These are phyloP conservation scores for Mortierella sp. DNA, from an alignment of 371 early-diverging fungal species.

Conservation along the genomic window DNA sequence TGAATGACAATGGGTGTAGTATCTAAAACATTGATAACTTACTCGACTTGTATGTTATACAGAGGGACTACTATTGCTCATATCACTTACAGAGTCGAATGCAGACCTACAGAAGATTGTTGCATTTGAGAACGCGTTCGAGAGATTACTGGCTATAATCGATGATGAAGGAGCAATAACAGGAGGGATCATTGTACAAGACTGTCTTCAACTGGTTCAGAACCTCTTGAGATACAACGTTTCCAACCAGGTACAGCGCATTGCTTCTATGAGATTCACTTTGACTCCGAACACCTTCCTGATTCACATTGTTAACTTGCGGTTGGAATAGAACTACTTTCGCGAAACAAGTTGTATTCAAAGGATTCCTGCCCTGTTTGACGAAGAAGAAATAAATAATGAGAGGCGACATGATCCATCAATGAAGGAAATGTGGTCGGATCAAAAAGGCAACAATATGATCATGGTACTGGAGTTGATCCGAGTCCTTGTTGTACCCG, in stretches of 20 bases:
- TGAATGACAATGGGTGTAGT: too few species aligned
- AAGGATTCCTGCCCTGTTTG: slow-evolving; percentile 78
- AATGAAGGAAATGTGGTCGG: slow-evolving; percentile 67
- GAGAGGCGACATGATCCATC: slow-evolving; percentile 60
- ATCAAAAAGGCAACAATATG: slow-evolving; percentile 89
- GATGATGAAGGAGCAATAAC: slow-evolving; percentile 93
- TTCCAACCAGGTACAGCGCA: slow-evolving; percentile 89
- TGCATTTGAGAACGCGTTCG: slow-evolving; percentile 97
- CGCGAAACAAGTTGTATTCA: slow-evolving; percentile 96
- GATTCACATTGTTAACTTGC: background rate
- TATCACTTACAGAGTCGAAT: slow-evolving; percentile 88
- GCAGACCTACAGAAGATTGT: slow-evolving; percentile 98
- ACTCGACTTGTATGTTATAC: slow-evolving; percentile 5
- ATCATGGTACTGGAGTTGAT: slow-evolving; percentile 85
- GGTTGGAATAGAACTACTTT: slow-evolving; percentile 81
- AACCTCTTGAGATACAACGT: slow-evolving; percentile 94
- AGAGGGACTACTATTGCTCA: slow-evolving; percentile 93
- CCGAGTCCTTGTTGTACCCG: slow-evolving; percentile 90
- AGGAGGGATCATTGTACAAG: slow-evolving; percentile 96
- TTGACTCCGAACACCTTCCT: background rate
- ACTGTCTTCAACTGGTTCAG: slow-evolving; percentile 91
- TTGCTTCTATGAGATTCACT: background rate
- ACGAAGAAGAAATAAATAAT: slow-evolving; percentile 54
- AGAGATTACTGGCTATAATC: slow-evolving; percentile 86
- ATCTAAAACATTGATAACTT: background rate